Evolutionary conservation across 495 filamentous ascomycete genomes (phyloP), one percentile per base, ranked within the genome.

Genomic region (Talaromyces adpressus): DNA sequence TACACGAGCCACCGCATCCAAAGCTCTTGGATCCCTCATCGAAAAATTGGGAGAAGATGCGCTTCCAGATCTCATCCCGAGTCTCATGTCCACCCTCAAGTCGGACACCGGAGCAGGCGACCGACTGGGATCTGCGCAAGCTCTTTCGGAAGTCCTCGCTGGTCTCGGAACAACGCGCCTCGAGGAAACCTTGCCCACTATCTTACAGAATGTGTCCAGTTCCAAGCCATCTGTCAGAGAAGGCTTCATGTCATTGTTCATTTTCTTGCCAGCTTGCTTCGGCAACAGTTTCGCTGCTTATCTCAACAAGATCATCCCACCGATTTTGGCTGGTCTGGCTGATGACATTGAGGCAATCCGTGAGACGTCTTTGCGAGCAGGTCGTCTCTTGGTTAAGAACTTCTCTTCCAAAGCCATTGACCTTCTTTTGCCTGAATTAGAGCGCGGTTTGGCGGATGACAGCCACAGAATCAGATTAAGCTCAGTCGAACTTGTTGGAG

Each of bases 161-260:
- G 95, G 94, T 61, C 79, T 98, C 69, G 94, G 94, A 62, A 97
- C 94, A 9, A 83, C 88, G 39, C 87, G 94, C 64, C 79, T 98
- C 59, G 94, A 98, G 76, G 95, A 98, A 76, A 98, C 93, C 2
- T 77, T 98, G 59, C 95, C 94, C 57, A 98, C 94, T 6, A 97
- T 98, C 64, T 77, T 98, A 27, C 94, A 98, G 70, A 98, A 98
- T 67, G 93, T 95, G 58, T 86, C 90, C 66, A 98, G 94, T 69
- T 83, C 91, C 59, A 98, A 97, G 73, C 74, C 94, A 20, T 82
- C 91, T 65, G 91, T 97, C 63, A 87, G 94, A 64, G 94, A 98
- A 81, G 94, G 94, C 39, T 98, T 98, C 81, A 98, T 98, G 94
- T 96, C 94, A 29, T 83, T 98, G 47, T 98, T 98, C 77, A 97